Conservation (phyloP, 1,139 yeast genomes). For the Sugiyamaella pinicola region DNA sequence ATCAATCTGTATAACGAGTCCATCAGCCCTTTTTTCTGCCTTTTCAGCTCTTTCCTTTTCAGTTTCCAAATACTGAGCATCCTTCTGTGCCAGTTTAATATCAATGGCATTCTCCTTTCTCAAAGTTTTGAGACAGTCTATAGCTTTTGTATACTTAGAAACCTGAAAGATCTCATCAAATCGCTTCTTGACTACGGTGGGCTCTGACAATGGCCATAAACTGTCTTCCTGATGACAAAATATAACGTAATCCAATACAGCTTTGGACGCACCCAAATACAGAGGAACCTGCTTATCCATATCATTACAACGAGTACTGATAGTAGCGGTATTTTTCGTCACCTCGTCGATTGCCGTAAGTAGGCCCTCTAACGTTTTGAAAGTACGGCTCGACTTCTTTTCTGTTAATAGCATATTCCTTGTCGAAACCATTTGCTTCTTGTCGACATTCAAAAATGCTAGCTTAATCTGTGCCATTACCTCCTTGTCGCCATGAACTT, state of each 20-base stretch:
- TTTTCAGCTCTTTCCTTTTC: constrained; percentile 75
- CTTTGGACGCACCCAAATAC: constrained; percentile 82
- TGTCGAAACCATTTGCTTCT: constrained; percentile 80
- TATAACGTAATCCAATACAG: constrained; percentile 87
- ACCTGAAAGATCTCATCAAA: constrained; percentile 98
- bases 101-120: constrained; percentile 78
- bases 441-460: constrained; percentile 75
- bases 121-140: constrained; percentile 73
- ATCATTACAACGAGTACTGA: constrained; percentile 83
- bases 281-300: constrained; percentile 80
- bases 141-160: constrained; percentile 84
- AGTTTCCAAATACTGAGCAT: constrained; percentile 70
- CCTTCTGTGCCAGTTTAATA: constrained; percentile 72
- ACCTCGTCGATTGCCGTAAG: constrained; percentile 66
- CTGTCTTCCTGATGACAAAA: constrained; percentile 98
- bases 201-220: constrained; percentile 90
- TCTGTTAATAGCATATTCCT: constrained; percentile 75
- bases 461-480: constrained; percentile 89
- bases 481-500: constrained; percentile 64
- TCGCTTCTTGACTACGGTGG: constrained; percentile 81
- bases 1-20: constrained; percentile 51
- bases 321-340: constrained; percentile 59
- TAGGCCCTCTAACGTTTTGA: constrained; percentile 91
- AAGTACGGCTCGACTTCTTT: constrained; percentile 65
- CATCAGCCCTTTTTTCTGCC: constrained; percentile 53